Conservation (phyloP, 768 basidiomycete species). For the Leccinum longicurvipes region DNA sequence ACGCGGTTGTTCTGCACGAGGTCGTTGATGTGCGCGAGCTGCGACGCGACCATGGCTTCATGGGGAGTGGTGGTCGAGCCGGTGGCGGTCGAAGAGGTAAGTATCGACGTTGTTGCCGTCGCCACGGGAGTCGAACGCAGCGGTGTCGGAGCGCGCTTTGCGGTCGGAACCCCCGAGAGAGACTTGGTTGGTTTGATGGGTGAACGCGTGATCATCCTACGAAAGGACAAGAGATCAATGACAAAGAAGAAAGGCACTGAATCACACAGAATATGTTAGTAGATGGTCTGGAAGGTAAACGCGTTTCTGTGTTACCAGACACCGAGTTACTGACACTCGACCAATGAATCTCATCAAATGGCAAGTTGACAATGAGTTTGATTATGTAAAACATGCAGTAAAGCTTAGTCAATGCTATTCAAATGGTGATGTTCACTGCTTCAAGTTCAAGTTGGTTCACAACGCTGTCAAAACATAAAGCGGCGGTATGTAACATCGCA, state of each 20-base stretch:
- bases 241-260: neutral
- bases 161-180: conserved; percentile 1
- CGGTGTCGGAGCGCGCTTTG: conserved; percentile 21
- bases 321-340: neutral
- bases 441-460: too few species aligned
- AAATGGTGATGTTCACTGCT: too few species aligned
- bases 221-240: neutral
- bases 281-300: neutral
- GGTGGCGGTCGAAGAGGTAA: conserved; percentile 27
- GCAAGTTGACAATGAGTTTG: neutral
- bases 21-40: conserved; percentile 69
- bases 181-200: conserved; percentile 23
- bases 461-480: neutral
- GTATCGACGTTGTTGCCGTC: conserved; percentile 24
- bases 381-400: neutral
- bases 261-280: conserved; percentile 4
- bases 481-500: too few species aligned
- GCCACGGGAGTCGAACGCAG: conserved; percentile 17
- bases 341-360: too few species aligned
- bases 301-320: conserved; percentile 3
- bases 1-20: conserved; percentile 66
- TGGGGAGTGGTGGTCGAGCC: conserved; percentile 33
- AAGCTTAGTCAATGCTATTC: too few species aligned
- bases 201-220: conserved; percentile 28
- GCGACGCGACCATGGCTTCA: conserved; percentile 54